Evolutionary conservation across 163 green algal genomes (phyloP), one percentile per base, ranked within the genome.

Genomic region (Chlamydomonas reinhardtii): DNA sequence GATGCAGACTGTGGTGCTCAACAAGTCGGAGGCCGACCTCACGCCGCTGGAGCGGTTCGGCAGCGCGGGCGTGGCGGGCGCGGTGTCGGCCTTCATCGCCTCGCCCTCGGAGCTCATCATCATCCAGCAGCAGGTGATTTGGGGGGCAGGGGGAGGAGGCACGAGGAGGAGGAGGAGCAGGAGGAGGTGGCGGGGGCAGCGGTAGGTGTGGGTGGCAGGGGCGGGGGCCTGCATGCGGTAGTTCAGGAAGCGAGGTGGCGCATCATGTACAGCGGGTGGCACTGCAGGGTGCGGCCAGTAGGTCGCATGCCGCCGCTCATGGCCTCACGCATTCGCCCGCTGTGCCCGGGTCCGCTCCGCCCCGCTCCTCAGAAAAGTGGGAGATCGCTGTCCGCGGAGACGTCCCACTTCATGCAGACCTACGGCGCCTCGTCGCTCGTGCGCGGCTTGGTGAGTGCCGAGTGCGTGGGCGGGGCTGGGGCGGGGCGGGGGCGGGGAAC

Each of bases 101-200:
- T 94, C 92, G 27, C 96, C 97, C 2, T 95, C 95, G 34, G 97
- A 99, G 91, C 92, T 98, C 34, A 88, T 99, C 48, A 98, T 99
- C 90, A 99, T 99, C 76, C 97, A 98, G 87, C 97, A 99, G 91
- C 92, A 98, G 91, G 92, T 85, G 20, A n/a, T n/a, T n/a, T 12
- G 59, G 31, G 20, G 25, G 31, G 29, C 20, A 19, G 29, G 29
- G 27, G 48, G 12, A 22, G 48, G 48, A 19, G 48, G 48, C 5
- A 22, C 11, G 48, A 14, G 48, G 48, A 17, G n/a, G n/a, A 56
- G 48, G 48, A 14, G 48, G 12, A 56, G 48, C 11, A 14, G 48
- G 12, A 56, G 48, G 25, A 31, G 25, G 61, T 22, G 4, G 24
- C 61, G 61, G 61, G 1, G 24, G 31, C 0, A 0, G 61, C 61